Base-by-base conservation (phyloP, 1,284 basidiomycete species). In the Cystobasidium pallidum region DNA sequence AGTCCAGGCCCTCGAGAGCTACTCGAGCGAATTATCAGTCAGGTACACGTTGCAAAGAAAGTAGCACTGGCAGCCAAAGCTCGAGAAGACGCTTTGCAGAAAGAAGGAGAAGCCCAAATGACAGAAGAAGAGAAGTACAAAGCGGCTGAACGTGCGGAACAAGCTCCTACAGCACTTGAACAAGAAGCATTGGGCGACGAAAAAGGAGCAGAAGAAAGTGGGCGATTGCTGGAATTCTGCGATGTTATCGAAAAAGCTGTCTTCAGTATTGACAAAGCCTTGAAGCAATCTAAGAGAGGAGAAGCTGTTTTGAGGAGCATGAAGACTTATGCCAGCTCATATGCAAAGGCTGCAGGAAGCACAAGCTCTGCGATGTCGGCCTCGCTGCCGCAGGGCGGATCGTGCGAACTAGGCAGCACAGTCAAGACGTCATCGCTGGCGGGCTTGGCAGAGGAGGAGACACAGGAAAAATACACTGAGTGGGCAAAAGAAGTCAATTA, bases 1-100 rank as follows among this genome's bases (percentile, higher is more conserved):
- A 89, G 89, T 63, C 86, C 91, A 0, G 89, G 90, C 3, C 92
- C 92, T 8, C 88, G 93, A 65, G 93, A 94, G 79, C 84, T 95
- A 36, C 84, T 95, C 54, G 92, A 96, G 81, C 89, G 87, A 2
- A 89, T 94, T 73, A 89, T 89, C 52, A 91, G 93, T 66, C 93
- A 96, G 81, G 91, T 92, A 1, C 86, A 88, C 70, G 91, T 92
- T 15, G 91, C 92, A 1, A 83, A 92, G 77, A 92, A 92, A 79
- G 90, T 91, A 3, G 81, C 94, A 45, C 88, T 91, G 78, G 86
- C 87, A 17, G 80, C 83, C 59, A 89, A 87, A 88, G 68, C 76
- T 80, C 10, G 79, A 80, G 28, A 80, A 82, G n/a, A 73, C 70
- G 30, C 63, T 55, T 58, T 62, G 28, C 57, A 17, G 2, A 28